These are phyloP conservation scores for Perilla frutescens DNA, from an alignment of 257 asterid species.

Conservation along the genomic window DNA sequence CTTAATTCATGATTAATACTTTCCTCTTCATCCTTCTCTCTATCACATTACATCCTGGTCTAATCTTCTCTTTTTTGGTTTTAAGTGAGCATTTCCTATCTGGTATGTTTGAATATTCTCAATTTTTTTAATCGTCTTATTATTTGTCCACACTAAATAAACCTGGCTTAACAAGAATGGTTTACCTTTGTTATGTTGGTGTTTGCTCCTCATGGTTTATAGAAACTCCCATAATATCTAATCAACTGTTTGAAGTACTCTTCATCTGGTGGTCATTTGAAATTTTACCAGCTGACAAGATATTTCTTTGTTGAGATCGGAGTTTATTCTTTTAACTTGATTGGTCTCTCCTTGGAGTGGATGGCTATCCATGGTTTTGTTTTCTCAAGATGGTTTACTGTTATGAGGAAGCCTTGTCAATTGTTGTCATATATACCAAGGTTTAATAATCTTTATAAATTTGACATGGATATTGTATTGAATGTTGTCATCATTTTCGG, in stretches of 20 bases:
- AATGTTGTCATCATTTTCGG: slow-evolving; percentile 8
- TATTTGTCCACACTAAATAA: not conserved
- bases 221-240: not conserved
- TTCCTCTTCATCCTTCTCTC: not conserved
- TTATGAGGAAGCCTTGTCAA: slow-evolving; percentile 7
- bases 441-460: slow-evolving; percentile 7
- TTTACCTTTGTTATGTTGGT: not conserved
- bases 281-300: not conserved
- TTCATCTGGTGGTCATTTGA: not conserved
- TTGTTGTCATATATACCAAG: not conserved
- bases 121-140: not conserved
- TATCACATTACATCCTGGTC: not conserved
- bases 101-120: not conserved
- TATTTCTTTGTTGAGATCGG: no score
- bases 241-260: not conserved
- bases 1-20: not conserved
- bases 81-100: not conserved
- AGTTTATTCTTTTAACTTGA: no score
- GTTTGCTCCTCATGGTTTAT: not conserved
- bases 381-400: not conserved
- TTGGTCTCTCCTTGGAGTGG: no score
- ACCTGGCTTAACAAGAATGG: not conserved
- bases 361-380: not conserved
- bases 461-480: slow-evolving; percentile 7
- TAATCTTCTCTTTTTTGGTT: not conserved